Evolutionary conservation across 352 stramenopile genomes (phyloP), one percentile per base, ranked within the genome.

Genomic region (Peronospora destructor): DNA sequence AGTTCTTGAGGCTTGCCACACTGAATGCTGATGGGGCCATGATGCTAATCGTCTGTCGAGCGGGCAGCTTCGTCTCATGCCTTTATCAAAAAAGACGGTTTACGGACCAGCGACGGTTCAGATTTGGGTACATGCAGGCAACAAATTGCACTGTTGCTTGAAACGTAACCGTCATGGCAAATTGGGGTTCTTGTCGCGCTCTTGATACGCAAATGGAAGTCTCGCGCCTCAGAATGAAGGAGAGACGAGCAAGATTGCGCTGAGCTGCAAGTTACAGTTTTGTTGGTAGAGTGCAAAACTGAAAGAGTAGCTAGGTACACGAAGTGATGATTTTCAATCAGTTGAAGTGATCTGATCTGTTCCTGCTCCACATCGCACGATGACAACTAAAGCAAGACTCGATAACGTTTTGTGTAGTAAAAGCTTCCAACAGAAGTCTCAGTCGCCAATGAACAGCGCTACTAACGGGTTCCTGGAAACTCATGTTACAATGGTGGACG

Each of bases 341-440:
- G 11, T 49, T 53, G 17, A 47, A 28, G 7, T 23, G 11, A 11
- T 23, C 10, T n/a, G 14, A 13, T 1, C 36, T 1, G 6, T 21
- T 21, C 5, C 14, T 19, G n/a, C 14, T 7, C n/a, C 32, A 46
- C 23, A 32, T 8, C 16, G 16, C 16, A 46, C 4, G 16, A 32
- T 23, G 23, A 21, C 33, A 29, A 50, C 44, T 1, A 40, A 48
- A 44, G 45, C 14, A 44, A 58, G 6, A 53, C 36, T 38, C 14
- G 28, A 47, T 21, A 52, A 9, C 16, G 10, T 32, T n/a, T 26
- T 2, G 43, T 54, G 30, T 34, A 46, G 39, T 55, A 76, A 70
- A 72, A 76, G 67, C 66, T 76, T 70, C 51, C 50, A 56, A 56
- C 54, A 57, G 54, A 73, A 76, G 64, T 55, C 49, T 66, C 57